Conservation (phyloP, 495 filamentous ascomycete species). For the Pseudomonodictys pantanalensis region DNA sequence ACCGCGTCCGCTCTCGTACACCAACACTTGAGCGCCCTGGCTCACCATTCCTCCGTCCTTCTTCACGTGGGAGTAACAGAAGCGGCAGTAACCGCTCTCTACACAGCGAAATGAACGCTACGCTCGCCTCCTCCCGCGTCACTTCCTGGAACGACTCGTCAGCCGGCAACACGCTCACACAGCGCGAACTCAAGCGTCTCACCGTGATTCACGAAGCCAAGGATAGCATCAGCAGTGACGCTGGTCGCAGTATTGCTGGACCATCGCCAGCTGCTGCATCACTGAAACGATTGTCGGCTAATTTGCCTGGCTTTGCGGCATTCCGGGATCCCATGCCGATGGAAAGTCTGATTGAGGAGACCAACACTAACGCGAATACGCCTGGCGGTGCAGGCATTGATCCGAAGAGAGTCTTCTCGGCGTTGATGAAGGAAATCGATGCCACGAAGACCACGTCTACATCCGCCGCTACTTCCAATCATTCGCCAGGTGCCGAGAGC, state of each 20-base stretch:
- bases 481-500: background rate
- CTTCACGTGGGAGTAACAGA: slow-evolving; percentile 8
- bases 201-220: slow-evolving; percentile 34
- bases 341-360: slow-evolving; percentile 14
- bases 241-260: background rate
- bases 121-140: slow-evolving; percentile 15
- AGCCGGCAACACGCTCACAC: slow-evolving; percentile 15
- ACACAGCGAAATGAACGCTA: slow-evolving; percentile 22
- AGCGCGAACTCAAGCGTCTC: slow-evolving; percentile 26
- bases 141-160: slow-evolving; percentile 30
- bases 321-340: slow-evolving; percentile 27
- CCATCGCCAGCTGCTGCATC: slow-evolving; percentile 46
- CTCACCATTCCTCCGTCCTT: background rate
- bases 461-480: background rate
- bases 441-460: background rate
- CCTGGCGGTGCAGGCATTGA: too few relatives aligned
- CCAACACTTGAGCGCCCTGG: slow-evolving; percentile 5
- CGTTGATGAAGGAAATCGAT: slow-evolving; percentile 28
- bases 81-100: slow-evolving; percentile 9
- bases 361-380: too few relatives aligned
- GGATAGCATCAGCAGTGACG: slow-evolving; percentile 25
- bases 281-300: slow-evolving; percentile 48
- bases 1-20: slow-evolving; percentile 11
- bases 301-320: slow-evolving; percentile 45
- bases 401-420: slow-evolving; percentile 32